phyloP scores from a whole-genome alignment of 495 filamentous ascomycete genomes.

The Cladorrhinum samala region DNA sequence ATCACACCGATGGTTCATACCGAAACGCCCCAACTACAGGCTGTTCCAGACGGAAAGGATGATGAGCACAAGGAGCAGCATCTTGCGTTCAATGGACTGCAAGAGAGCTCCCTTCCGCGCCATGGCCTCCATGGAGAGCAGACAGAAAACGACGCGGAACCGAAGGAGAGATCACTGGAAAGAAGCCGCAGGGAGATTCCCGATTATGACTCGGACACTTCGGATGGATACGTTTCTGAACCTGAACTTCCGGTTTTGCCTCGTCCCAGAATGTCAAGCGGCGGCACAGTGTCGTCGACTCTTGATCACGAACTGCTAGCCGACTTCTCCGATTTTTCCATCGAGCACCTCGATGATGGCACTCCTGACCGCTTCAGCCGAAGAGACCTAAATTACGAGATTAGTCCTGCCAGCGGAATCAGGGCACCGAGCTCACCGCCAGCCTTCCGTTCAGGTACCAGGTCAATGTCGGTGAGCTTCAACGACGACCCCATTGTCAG shows the following conservation, averaged over 20 bases:
- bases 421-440: slow-evolving; percentile 41
- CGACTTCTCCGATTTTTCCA: slow-evolving; percentile 24
- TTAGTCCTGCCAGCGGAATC: slow-evolving; percentile 26
- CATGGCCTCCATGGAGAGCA: background rate
- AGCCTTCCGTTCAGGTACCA: slow-evolving; percentile 28
- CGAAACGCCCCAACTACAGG: background rate
- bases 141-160: background rate
- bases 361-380: slow-evolving; percentile 34
- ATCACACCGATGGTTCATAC: background rate
- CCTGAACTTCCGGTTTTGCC: slow-evolving; percentile 16
- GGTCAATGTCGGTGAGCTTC: slow-evolving; percentile 40
- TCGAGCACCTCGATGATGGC: slow-evolving; percentile 21
- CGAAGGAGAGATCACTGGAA: background rate
- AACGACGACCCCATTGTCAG: slow-evolving; percentile 35
- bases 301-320: slow-evolving; percentile 29
- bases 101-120: background rate
- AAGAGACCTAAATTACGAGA: slow-evolving; percentile 17
- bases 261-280: slow-evolving; percentile 27
- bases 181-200: background rate
- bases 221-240: slow-evolving; percentile 12
- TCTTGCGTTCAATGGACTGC: background rate
- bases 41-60: background rate
- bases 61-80: background rate
- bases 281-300: slow-evolving; percentile 35
- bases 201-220: slow-evolving; percentile 15